Base-by-base conservation (phyloP, 306 rosid genomes). In the Gillenia trifoliata region DNA sequence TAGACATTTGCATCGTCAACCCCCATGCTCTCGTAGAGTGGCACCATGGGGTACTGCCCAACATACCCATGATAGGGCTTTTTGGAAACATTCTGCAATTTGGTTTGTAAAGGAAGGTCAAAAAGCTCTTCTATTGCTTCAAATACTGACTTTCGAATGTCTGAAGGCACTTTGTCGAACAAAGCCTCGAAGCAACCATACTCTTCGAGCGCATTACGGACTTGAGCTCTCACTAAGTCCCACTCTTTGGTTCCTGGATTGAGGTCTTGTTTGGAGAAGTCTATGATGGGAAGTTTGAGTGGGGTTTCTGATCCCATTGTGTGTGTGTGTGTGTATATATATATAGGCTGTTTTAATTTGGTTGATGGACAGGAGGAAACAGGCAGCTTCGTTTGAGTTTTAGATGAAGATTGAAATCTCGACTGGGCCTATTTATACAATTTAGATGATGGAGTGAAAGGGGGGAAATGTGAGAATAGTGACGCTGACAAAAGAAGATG, bases 101-200 rank as follows among this genome's bases (percentile, higher is more conserved):
- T 92, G 59, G 88, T 92, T 70, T 90, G 66, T 20, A 90, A 57
- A 75, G 97, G 92, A 28, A 90, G 93, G 71, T 89, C 84, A 56
- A 90, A 92, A 56, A 90, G 88, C 75, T 88, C 85, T 78, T 88
- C 54, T 0, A 82, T 60, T 41, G 79, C 47, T 57, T 31, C 79
- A 34, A 84, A 84, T 31, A 88, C 8, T 20, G 80, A 81, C 63
- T 82, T 84, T 4, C 77, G 64, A 73, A 83, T 69, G 10, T 88
- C 78, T n/a, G 70, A 17, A 45, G 85, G 79, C 40, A 92, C 84
- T 81, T 79, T 74, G 56, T 78, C 75, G 73, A 85, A 90, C 47
- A 66, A 52, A 28, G 86, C 93, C 81, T 92, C 91, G 74, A 90
- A 90, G 83, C 90, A 89, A 66, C 96, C 97, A 52, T 71, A 92